Percentiles rank a stretch among this genome's conserved stretches.
Conservation (phyloP, 163 green algal species). For the Scenedesmus sp. region DNA sequence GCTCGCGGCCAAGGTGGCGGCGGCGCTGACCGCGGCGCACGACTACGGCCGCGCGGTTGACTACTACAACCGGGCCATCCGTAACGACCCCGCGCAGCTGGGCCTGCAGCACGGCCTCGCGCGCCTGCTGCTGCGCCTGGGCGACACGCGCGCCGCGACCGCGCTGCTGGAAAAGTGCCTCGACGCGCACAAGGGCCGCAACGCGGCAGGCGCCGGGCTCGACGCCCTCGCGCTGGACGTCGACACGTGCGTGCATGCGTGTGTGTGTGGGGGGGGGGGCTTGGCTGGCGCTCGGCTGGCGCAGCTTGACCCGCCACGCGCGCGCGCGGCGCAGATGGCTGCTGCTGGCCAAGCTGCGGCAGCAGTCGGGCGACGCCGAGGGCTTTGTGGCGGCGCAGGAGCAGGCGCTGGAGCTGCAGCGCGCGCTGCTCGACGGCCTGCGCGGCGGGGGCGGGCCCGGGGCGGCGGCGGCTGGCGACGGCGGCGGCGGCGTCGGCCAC, state of each 20-base stretch:
- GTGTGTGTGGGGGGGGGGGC: neutral
- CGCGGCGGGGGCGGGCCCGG: constrained; percentile 45
- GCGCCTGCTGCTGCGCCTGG: constrained; percentile 69
- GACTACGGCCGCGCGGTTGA: constrained; percentile 64
- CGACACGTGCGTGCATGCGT: constrained; percentile 48
- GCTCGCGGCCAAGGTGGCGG: constrained; percentile 59
- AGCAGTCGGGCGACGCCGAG: constrained; percentile 38
- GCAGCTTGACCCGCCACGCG: neutral
- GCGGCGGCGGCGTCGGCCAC: too few relatives aligned
- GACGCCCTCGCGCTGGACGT: constrained; percentile 65
- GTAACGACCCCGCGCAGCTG: constrained; percentile 33
- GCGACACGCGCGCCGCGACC: constrained; percentile 54
- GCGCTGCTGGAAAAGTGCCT: constrained; percentile 55
- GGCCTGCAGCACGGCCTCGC: constrained; percentile 72
- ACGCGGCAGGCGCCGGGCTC: constrained; percentile 14
- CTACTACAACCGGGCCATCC: constrained; percentile 64
- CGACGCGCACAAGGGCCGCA: constrained; percentile 37
- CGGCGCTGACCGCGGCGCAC: constrained; percentile 56
- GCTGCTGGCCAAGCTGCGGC: constrained; percentile 56
- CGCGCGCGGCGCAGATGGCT: constrained; percentile 21
- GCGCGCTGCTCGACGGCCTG: constrained; percentile 48
- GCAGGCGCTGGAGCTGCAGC: constrained; percentile 51
- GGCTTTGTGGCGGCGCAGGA: constrained; percentile 22
- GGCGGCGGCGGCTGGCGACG: too few relatives aligned
- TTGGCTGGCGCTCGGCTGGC: neutral